These are phyloP conservation scores for Monosporascus sp. DNA, from an alignment of 2,329 filamentous ascomycete species.

Conservation along the genomic window DNA sequence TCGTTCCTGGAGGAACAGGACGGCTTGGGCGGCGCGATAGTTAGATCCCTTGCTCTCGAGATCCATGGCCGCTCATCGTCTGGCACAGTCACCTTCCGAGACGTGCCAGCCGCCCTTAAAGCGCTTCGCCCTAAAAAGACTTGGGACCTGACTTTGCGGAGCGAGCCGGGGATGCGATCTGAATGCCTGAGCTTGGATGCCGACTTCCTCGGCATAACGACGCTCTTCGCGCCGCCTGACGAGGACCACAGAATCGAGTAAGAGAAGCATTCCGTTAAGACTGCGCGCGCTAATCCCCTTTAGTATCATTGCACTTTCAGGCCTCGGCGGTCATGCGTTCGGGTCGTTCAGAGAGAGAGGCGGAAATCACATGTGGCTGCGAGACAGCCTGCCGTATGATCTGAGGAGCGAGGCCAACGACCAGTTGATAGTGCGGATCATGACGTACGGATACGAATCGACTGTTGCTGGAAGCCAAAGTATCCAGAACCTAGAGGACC, in stretches of 20 bases:
- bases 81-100: background rate
- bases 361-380: conserved; percentile 23
- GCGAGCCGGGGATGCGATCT: too few relatives aligned
- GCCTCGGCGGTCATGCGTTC: conserved; percentile 23
- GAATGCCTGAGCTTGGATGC: too few relatives aligned
- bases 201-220: too few relatives aligned
- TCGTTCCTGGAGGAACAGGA: too few relatives aligned
- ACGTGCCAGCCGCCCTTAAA: background rate
- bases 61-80: background rate
- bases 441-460: conserved; percentile 36
- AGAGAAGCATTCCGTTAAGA: background rate
- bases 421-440: conserved; percentile 11
- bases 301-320: conserved; percentile 3
- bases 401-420: conserved; percentile 1
- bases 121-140: background rate
- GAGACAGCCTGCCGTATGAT: conserved; percentile 20
- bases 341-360: conserved; percentile 24
- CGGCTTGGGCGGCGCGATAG: background rate
- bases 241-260: background rate
- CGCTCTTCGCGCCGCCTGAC: too few relatives aligned
- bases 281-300: background rate
- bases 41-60: background rate
- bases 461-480: conserved; percentile 15
- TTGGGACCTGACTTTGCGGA: too few relatives aligned
- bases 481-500: background rate